Percentiles rank a stretch among this genome's conserved stretches.
Conservation (phyloP, 208 protist genomes). For the Leishmania guyanensis region DNA sequence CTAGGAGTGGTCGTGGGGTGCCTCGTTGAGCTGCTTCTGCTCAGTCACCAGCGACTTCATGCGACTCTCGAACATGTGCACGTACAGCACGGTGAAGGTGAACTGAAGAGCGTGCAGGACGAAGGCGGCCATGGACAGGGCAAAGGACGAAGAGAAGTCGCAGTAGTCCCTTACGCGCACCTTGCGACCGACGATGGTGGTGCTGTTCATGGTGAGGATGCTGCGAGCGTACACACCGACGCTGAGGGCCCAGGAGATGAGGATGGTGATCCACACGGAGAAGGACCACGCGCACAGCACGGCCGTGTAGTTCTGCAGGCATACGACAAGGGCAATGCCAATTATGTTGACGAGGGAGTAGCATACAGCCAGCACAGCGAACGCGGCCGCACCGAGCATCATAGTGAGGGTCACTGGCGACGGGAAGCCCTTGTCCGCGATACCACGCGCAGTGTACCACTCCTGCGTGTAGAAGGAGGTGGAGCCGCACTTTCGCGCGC, state of each 20-base stretch:
- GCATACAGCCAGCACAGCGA: conserved; percentile 21
- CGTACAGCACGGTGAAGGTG: conserved; percentile 27
- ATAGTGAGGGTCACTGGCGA: conserved; percentile 15
- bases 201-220: conserved; percentile 22
- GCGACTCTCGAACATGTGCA: conserved; percentile 24
- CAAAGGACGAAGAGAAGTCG: conserved; percentile 27
- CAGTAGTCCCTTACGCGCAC: conserved; percentile 32
- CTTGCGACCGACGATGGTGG: conserved; percentile 16
- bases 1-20: not conserved
- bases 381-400: conserved; percentile 28
- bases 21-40: conserved; percentile 27
- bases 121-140: conserved; percentile 25
- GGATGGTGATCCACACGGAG: conserved; percentile 31
- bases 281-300: conserved; percentile 35
- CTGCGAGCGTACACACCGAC: conserved; percentile 23
- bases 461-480: conserved; percentile 11
- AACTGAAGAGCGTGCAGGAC: conserved; percentile 28
- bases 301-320: conserved; percentile 28
- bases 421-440: conserved; percentile 17
- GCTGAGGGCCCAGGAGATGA: conserved; percentile 34
- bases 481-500: conserved; percentile 20
- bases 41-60: conserved; percentile 30
- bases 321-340: conserved; percentile 20
- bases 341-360: conserved; percentile 28
- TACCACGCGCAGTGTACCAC: conserved; percentile 18